These are phyloP conservation scores for Bondarzewia mesenterica DNA, from an alignment of 1,284 basidiomycete genomes.

Conservation along the genomic window DNA sequence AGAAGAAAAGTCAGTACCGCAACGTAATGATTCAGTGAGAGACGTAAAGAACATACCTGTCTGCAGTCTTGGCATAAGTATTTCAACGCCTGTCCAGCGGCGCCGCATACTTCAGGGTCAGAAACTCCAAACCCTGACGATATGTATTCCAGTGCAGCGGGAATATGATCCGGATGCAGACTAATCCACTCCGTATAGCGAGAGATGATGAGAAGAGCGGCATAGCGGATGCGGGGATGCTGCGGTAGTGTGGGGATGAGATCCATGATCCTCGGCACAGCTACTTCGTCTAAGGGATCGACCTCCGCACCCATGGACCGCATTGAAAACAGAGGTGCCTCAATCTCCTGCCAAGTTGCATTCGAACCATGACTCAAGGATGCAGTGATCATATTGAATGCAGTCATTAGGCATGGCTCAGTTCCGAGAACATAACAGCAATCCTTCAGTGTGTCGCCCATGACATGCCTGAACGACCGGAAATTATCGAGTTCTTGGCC, in stretches of 20 bases:
- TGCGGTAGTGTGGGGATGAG: slow-evolving; percentile 85
- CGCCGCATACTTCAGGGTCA: slow-evolving; percentile 81
- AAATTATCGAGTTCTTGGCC: slow-evolving; percentile 92
- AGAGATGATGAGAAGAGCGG: slow-evolving; percentile 90
- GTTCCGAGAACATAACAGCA: slow-evolving; percentile 94
- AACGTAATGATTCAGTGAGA: neutral
- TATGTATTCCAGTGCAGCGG: slow-evolving; percentile 84
- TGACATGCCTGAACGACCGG: slow-evolving; percentile 91
- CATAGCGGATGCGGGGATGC: slow-evolving; percentile 92
- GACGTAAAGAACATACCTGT: slow-evolving; percentile 38
- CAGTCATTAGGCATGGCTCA: slow-evolving; percentile 74
- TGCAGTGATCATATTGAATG: slow-evolving; percentile 74
- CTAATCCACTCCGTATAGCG: slow-evolving; percentile 98
- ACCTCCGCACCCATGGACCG: slow-evolving; percentile 97
- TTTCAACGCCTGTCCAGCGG: slow-evolving; percentile 93
- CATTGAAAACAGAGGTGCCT: slow-evolving; percentile 97
- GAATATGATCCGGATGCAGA: slow-evolving; percentile 83
- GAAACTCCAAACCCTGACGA: slow-evolving; percentile 84
- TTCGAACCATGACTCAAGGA: slow-evolving; percentile 54
- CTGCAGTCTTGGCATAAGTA: slow-evolving; percentile 97
- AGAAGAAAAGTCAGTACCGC: slow-evolving; percentile 6
- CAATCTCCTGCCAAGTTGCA: slow-evolving; percentile 89
- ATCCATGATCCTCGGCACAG: slow-evolving; percentile 93
- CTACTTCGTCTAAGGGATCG: slow-evolving; percentile 74
- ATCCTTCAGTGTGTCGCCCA: slow-evolving; percentile 99